phyloP scores from a whole-genome alignment of 2,329 filamentous ascomycete genomes.

The Drechslerella coelobrocha region DNA sequence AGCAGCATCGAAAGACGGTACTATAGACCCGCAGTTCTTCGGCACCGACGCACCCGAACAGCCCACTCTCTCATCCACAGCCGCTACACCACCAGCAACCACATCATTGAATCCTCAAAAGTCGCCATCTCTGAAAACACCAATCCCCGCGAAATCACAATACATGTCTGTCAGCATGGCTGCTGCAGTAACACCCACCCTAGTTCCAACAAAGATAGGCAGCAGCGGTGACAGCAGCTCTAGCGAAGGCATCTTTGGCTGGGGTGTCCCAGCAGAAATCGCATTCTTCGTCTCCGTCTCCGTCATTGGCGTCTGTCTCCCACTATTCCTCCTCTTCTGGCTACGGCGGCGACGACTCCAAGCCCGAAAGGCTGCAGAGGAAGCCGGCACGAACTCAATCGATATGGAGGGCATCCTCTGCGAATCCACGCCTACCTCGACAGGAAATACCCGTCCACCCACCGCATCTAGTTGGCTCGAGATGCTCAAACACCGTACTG shows the following conservation, averaged over 20 bases:
- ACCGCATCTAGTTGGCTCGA: conserved; percentile 47
- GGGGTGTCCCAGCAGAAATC: conserved; percentile 29
- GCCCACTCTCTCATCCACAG: conserved; percentile 14
- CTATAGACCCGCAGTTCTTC: conserved; percentile 42
- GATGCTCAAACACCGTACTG: conserved; percentile 45
- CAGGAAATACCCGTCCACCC: conserved; percentile 32
- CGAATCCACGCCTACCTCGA: conserved; percentile 1
- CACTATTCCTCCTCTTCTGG: conserved; percentile 25
- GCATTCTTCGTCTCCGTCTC: conserved; percentile 42
- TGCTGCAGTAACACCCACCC: conserved; percentile 5
- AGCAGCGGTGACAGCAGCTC: background rate
- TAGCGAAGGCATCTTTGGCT: conserved; percentile 27
- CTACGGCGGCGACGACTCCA: conserved; percentile 24
- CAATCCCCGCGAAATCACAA: conserved; percentile 36
- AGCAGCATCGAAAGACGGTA: conserved; percentile 10
- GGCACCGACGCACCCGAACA: conserved; percentile 19
- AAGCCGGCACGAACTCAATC: conserved; percentile 8
- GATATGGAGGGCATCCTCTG: conserved; percentile 26
- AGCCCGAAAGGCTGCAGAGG: conserved; percentile 6
- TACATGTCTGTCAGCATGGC: conserved; percentile 28
- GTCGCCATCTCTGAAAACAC: conserved; percentile 23
- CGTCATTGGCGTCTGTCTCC: conserved; percentile 24
- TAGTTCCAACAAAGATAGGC: background rate
- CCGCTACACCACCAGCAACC: background rate
- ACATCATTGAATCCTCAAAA: conserved; percentile 1